phyloP scores from a whole-genome alignment of 2,329 filamentous ascomycete genomes.

The Aschersonia sp. region DNA sequence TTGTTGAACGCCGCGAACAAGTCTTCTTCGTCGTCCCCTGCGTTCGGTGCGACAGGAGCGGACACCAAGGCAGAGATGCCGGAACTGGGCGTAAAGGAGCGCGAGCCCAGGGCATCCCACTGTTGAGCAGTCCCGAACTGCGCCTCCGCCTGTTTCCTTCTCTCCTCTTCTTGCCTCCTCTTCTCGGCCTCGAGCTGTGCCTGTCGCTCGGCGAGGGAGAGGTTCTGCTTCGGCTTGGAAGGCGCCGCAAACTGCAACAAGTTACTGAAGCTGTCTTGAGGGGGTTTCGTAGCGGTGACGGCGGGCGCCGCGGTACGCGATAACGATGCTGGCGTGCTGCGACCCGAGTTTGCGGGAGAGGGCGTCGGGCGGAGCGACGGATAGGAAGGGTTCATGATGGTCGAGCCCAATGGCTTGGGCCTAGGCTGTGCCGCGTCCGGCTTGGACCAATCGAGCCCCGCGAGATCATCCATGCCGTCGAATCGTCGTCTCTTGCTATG shows the following conservation, averaged over 20 bases:
- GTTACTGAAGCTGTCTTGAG: slow-evolving; percentile 64
- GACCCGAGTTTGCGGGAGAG: slow-evolving; percentile 38
- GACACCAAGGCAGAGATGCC: slow-evolving; percentile 8
- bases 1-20: slow-evolving; percentile 54
- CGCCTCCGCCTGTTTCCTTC: slow-evolving; percentile 53
- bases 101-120: slow-evolving; percentile 57
- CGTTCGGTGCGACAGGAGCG: slow-evolving; percentile 3
- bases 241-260: slow-evolving; percentile 43
- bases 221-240: slow-evolving; percentile 48
- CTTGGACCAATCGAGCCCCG: slow-evolving; percentile 44
- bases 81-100: slow-evolving; percentile 26
- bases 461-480: slow-evolving; percentile 44
- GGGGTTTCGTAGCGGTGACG: slow-evolving; percentile 30
- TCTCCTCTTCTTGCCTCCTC: slow-evolving; percentile 59
- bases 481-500: not conserved
- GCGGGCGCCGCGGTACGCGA: slow-evolving; percentile 28
- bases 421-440: slow-evolving; percentile 16
- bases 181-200: slow-evolving; percentile 50
- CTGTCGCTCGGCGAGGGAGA: slow-evolving; percentile 68
- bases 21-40: slow-evolving; percentile 34
- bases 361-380: slow-evolving; percentile 39
- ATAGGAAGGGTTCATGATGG: slow-evolving; percentile 28
- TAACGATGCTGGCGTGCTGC: slow-evolving; percentile 38
- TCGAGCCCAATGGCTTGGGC: slow-evolving; percentile 12
- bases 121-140: slow-evolving; percentile 67